Conservation (phyloP, 345 rosid genomes). For the Eucalyptus virginea region DNA sequence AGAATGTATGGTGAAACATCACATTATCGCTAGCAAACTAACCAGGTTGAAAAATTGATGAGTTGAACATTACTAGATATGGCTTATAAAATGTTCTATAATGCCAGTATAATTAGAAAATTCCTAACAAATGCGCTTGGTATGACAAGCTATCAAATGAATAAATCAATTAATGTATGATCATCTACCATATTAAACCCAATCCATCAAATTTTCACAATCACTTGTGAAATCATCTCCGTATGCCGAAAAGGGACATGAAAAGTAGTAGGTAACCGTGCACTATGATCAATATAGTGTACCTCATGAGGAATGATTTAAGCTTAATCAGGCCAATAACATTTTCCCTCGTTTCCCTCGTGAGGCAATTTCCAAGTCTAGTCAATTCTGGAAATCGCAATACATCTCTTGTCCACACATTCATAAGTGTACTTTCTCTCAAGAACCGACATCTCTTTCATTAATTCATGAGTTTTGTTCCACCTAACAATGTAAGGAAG, state of each 20-base stretch:
- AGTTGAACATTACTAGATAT: not conserved
- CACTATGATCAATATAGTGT: not conserved
- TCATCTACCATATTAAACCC: not conserved
- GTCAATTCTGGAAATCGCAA: not conserved
- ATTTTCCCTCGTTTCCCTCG: not conserved
- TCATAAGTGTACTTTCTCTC: not conserved
- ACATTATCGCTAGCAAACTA: no score
- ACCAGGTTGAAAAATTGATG: not conserved
- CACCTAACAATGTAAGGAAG: not conserved
- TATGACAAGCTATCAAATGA: not conserved
- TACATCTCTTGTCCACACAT: not conserved
- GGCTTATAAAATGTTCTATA: not conserved
- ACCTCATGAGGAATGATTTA: not conserved
- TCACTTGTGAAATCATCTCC: not conserved
- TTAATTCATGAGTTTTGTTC: not conserved
- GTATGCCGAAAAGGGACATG: rapidly evolving
- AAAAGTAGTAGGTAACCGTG: not conserved
- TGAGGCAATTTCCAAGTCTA: not conserved
- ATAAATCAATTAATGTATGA: not conserved
- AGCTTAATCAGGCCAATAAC: not conserved
- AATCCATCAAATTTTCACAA: not conserved
- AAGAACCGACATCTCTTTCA: not conserved
- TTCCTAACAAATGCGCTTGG: rapidly evolving
- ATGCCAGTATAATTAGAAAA: not conserved
- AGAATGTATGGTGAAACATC: not conserved